Percentiles rank a stretch among this genome's conserved stretches.
Conservation (phyloP, 2,329 filamentous ascomycete species). For the Tolypocladium ovalisporum region DNA sequence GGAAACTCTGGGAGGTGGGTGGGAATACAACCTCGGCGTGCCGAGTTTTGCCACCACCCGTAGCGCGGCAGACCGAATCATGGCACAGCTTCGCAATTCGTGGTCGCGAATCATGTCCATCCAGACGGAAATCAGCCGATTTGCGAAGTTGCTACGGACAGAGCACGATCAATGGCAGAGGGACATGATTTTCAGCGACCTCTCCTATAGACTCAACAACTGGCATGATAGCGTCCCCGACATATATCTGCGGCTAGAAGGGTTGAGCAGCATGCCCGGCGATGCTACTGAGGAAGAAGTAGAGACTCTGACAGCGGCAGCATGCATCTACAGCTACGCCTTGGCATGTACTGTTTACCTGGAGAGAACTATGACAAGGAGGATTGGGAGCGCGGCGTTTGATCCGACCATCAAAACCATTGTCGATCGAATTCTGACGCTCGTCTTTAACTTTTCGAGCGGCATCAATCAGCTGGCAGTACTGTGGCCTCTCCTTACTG, state of each 20-base stretch:
- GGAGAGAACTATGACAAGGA: constrained; percentile 2
- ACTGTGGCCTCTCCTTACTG: constrained; percentile 3
- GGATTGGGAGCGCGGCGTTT: constrained; percentile 1
- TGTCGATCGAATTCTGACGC: constrained; percentile 1
- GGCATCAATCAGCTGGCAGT: constrained; percentile 4
- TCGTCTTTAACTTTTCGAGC: constrained; percentile 3
- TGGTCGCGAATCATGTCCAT: constrained; percentile 10
- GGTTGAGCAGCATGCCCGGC: background rate
- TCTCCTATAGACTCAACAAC: constrained; percentile 3
- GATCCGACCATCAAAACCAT: background rate
- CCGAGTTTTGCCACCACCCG: constrained; percentile 5
- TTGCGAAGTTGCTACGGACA: constrained; percentile 2
- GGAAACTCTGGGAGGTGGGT: constrained; percentile 23
- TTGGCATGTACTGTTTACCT: constrained; percentile 6
- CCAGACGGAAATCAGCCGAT: constrained; percentile 7
- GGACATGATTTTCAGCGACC: constrained; percentile 3
- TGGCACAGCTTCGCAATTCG: constrained; percentile 7
- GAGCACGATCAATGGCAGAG: constrained; percentile 1
- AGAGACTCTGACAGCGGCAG: constrained; percentile 4
- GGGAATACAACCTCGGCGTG: constrained; percentile 19
- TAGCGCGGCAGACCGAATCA: constrained; percentile 1
- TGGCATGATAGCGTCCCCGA: constrained; percentile 8
- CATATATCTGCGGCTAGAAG: constrained; percentile 1
- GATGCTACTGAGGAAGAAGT: constrained; percentile 1
- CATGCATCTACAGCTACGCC: constrained; percentile 6